phyloP scores from a whole-genome alignment of 805 yeast genomes.

The Saturnispora sanitii region DNA sequence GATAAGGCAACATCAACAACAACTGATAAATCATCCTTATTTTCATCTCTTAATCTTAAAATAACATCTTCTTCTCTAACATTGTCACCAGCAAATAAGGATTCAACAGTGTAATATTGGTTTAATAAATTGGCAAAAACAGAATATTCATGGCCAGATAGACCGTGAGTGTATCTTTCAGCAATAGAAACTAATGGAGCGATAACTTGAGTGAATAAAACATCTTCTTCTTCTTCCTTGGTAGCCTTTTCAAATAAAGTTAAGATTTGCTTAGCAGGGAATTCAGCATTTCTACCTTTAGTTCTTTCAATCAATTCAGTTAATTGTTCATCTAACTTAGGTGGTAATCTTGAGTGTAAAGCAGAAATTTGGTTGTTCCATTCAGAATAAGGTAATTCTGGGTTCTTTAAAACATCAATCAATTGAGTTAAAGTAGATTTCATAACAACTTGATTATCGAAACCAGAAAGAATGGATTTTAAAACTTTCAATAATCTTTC shows the following conservation, averaged over 20 bases:
- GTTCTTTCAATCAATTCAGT: conserved; percentile 57
- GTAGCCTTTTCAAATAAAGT: conserved; percentile 58
- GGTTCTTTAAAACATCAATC: conserved; percentile 64
- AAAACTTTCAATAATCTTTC: conserved; percentile 48
- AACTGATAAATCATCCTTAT: conserved; percentile 61
- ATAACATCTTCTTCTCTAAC: conserved; percentile 84
- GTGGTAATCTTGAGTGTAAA: conserved; percentile 81
- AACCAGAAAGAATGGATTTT: conserved; percentile 77
- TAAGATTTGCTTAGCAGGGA: conserved; percentile 83
- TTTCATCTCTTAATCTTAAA: conserved; percentile 76
- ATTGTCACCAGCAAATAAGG: conserved; percentile 64
- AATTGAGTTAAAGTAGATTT: conserved; percentile 67
- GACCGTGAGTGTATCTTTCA: conserved; percentile 59
- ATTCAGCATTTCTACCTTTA: conserved; percentile 59
- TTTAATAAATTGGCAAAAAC: conserved; percentile 61
- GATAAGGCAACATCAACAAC: conserved; percentile 73
- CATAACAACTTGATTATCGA: conserved; percentile 93
- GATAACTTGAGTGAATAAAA: conserved; percentile 44
- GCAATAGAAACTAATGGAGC: conserved; percentile 72
- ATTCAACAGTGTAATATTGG: conserved; percentile 71
- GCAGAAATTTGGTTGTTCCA: conserved; percentile 85
- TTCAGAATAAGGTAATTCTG: conserved; percentile 83
- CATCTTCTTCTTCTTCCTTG: conserved; percentile 39
- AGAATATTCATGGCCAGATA: conserved; percentile 72
- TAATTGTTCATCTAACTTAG: conserved; percentile 61